Base-by-base conservation (phyloP, 345 rosid species). In the Pistacia integerrima region DNA sequence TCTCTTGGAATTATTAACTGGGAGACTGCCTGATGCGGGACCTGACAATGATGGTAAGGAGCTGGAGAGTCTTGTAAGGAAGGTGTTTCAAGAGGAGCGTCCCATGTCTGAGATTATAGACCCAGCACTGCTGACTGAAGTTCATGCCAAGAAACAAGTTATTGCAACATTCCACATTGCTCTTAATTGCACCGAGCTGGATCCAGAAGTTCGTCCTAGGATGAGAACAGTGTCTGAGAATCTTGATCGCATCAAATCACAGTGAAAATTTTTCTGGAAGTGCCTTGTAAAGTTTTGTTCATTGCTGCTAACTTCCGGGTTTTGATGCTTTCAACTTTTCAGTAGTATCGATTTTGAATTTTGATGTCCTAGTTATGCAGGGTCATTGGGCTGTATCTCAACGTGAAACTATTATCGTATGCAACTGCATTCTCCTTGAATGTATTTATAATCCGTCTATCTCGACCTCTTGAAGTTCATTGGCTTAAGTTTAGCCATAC, bases 151-250 rank as follows among this genome's bases (percentile, higher is more conserved):
- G 85, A 92, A 89, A 51, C 97, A 96, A 73, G 92, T 93, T 2
- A 20, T 85, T 44, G 80, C 91, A 6, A 86, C 89, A 11, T 88
- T 96, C 77, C 94, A 96, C 76, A 82, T 93, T 30, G 95, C 99
- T 3, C 88, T 96, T 35, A 96, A 89, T 72, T 96, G 99, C 86
- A 89, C 99, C 0, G 99, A 96, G 52, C 79, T 83, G 51, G 94
- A 93, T 75, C 98, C 98, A 0, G 98, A 96, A 82, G 11, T 91
- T 76, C 98, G 99, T 33, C 99, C 99, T 0, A 81, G 87, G 88
- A 96, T 93, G 97, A 93, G 87, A 89, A 81, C 72, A 0, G 97
- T 96, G 75, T 92, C 90, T 2, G 98, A 96, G 74, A 83, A 76
- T 82, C 97, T 96, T 0, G 92, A 93, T 79, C 90, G 97, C 52